Evolutionary conservation across 2,329 filamentous ascomycete genomes (phyloP).

Genomic region (Hypoxylon sp.): DNA sequence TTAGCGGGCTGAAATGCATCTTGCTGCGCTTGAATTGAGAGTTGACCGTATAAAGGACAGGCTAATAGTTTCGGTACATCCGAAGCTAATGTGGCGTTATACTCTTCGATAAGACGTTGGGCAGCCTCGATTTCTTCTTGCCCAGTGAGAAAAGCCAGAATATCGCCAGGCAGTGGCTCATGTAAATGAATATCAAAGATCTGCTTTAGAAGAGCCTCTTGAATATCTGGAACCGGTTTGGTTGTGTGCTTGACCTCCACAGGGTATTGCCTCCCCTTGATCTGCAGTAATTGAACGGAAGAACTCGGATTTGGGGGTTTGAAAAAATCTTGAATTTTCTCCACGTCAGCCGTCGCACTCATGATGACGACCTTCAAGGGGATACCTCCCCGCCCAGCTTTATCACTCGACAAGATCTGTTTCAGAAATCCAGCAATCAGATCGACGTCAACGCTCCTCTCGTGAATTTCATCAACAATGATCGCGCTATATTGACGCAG

Average conservation of each 20-base stretch:
- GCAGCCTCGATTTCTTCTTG: slow-evolving; percentile 92
- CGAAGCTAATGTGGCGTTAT: slow-evolving; percentile 78
- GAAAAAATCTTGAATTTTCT: slow-evolving; percentile 84
- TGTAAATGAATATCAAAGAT: slow-evolving; percentile 90
- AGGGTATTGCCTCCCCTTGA: slow-evolving; percentile 89
- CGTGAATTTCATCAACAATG: slow-evolving; percentile 96
- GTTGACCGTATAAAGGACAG: slow-evolving; percentile 88
- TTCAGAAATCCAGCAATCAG: slow-evolving; percentile 90
- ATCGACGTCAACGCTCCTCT: slow-evolving; percentile 95
- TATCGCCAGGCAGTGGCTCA: slow-evolving; percentile 92
- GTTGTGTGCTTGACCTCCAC: slow-evolving; percentile 84
- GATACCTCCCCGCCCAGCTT: slow-evolving; percentile 76
- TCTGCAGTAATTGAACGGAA: slow-evolving; percentile 67
- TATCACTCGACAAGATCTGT: slow-evolving; percentile 76
- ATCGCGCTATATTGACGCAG: slow-evolving; percentile 89
- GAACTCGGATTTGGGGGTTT: slow-evolving; percentile 37
- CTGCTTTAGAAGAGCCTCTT: slow-evolving; percentile 83
- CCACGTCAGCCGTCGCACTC: slow-evolving; percentile 95
- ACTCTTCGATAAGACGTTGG: slow-evolving; percentile 85
- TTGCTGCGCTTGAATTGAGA: slow-evolving; percentile 89
- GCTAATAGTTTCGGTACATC: slow-evolving; percentile 81
- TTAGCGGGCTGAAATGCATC: slow-evolving; percentile 84
- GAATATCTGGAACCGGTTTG: slow-evolving; percentile 82
- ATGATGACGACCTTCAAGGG: slow-evolving; percentile 93
- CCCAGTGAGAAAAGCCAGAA: slow-evolving; percentile 91